These are phyloP conservation scores for Fraxinus excelsior DNA, from an alignment of 257 asterid genomes.

Conservation along the genomic window DNA sequence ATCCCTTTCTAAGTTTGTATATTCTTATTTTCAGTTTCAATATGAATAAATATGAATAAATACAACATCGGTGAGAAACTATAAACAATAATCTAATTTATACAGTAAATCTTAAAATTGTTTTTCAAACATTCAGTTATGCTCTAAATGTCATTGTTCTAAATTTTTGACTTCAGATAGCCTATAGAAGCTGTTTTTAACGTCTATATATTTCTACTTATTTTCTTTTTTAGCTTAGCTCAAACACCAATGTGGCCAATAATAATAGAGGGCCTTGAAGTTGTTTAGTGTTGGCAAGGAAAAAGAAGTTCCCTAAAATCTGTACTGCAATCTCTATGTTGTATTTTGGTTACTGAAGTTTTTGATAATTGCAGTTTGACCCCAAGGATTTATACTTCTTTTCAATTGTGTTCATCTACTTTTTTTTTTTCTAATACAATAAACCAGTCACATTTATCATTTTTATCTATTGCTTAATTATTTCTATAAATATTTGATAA, in stretches of 20 bases:
- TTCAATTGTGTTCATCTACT: not conserved
- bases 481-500: not conserved
- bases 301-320: not conserved
- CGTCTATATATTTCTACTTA: not conserved
- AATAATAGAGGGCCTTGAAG: not conserved
- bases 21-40: too few species aligned
- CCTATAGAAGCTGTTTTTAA: not conserved
- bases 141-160: not conserved
- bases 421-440: not conserved
- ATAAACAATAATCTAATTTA: too few species aligned
- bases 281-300: not conserved
- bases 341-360: not conserved
- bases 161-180: not conserved
- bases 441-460: too few species aligned
- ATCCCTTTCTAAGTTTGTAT: too few species aligned
- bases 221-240: not conserved
- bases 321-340: not conserved
- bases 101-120: too few species aligned
- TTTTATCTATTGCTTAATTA: not conserved
- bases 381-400: not conserved
- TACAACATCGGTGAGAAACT: too few species aligned
- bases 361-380: not conserved
- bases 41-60: too few species aligned
- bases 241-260: not conserved
- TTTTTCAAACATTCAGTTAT: not conserved